phyloP scores from a whole-genome alignment of 257 asterid genomes.

The Rubia yunnanensis region DNA sequence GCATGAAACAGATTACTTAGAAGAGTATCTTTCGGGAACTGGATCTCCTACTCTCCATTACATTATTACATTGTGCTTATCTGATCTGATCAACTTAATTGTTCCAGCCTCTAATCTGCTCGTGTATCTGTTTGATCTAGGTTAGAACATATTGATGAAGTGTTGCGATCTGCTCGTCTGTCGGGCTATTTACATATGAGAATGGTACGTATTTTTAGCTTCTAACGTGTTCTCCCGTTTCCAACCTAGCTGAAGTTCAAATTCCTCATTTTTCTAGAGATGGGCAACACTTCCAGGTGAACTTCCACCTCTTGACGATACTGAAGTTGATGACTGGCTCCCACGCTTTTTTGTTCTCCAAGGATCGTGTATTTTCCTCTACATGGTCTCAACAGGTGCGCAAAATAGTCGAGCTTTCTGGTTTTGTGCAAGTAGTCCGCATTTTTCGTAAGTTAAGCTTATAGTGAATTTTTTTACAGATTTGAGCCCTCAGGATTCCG shows the following conservation, averaged over 20 bases:
- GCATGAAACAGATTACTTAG: background rate
- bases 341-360: slow-evolving; percentile 91
- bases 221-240: background rate
- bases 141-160: slow-evolving; percentile 82
- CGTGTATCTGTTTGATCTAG: slow-evolving; percentile 28
- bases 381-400: slow-evolving; percentile 62
- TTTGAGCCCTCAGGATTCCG: slow-evolving; percentile 91
- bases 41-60: background rate
- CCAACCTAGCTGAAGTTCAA: slow-evolving; percentile 4
- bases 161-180: slow-evolving; percentile 71
- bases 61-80: background rate
- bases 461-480: slow-evolving; percentile 36
- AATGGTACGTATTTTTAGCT: slow-evolving; percentile 34
- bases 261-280: slow-evolving; percentile 11
- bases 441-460: background rate
- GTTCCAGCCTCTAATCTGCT: slow-evolving; percentile 1
- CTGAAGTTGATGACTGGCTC: slow-evolving; percentile 92
- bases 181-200: slow-evolving; percentile 77
- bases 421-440: background rate
- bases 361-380: slow-evolving; percentile 61
- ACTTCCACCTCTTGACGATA: slow-evolving; percentile 71
- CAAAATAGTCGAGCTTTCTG: slow-evolving; percentile 1
- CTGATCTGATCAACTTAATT: background rate
- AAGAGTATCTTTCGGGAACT: background rate
- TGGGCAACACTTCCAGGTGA: slow-evolving; percentile 97